Evolutionary conservation across 495 filamentous ascomycete species (phyloP).

Genomic region (Neurospora sp.): DNA sequence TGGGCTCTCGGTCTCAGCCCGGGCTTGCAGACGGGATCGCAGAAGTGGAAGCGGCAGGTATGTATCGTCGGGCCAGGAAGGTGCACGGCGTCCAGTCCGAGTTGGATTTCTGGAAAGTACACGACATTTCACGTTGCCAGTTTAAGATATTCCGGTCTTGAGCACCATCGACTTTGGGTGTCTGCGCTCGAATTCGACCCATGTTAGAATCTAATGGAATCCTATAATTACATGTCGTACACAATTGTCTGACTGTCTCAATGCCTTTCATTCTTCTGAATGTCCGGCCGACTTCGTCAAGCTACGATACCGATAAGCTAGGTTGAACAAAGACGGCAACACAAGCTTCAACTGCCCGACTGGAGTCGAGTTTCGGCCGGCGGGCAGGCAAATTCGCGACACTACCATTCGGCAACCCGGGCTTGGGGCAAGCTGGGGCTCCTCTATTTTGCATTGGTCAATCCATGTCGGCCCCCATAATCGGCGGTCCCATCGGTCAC

Average conservation of each 20-base stretch:
- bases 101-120: not conserved
- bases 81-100: not conserved
- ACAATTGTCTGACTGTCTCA: not conserved
- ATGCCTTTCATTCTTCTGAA: not conserved
- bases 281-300: not conserved
- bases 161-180: not conserved
- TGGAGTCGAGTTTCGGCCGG: not conserved
- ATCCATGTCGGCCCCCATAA: conserved; percentile 4
- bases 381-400: not conserved
- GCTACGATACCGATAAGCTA: not conserved
- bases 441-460: conserved; percentile 2
- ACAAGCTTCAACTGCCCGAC: not conserved
- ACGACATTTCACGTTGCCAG: not conserved
- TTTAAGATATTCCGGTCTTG: not conserved
- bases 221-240: too few relatives aligned
- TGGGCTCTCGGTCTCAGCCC: not conserved
- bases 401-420: not conserved
- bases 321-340: not conserved
- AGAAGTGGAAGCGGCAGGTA: not conserved
- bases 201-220: not conserved
- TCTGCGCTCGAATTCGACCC: not conserved
- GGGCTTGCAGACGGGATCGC: not conserved
- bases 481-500: conserved; percentile 5
- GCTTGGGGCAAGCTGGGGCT: not conserved
- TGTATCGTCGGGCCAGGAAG: not conserved